These are phyloP conservation scores for Pseudogymnoascus sp. DNA, from an alignment of 2,329 filamentous ascomycete species.

Conservation along the genomic window DNA sequence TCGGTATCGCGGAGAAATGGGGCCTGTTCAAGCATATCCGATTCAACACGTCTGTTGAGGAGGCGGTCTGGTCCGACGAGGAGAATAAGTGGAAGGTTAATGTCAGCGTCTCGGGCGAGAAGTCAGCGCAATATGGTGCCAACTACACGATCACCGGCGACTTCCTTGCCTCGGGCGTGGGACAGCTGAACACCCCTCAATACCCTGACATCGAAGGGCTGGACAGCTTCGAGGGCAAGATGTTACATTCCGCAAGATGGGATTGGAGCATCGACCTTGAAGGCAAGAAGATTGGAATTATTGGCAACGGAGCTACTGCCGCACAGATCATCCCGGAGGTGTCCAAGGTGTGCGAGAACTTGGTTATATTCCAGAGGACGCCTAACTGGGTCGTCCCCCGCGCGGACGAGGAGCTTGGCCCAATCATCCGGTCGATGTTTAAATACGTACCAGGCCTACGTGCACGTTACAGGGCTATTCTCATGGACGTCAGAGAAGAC, in stretches of 20 bases:
- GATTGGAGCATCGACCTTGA: conserved; percentile 49
- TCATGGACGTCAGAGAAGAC: conserved; percentile 49
- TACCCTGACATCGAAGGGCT: conserved; percentile 42
- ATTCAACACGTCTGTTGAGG: conserved; percentile 47
- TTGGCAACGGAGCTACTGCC: conserved; percentile 53
- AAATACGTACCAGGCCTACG: conserved; percentile 42
- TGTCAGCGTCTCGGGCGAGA: conserved; percentile 41
- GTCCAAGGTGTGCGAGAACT: conserved; percentile 39
- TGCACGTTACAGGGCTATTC: conserved; percentile 40
- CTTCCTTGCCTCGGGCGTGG: conserved; percentile 50
- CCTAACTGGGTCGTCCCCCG: conserved; percentile 53
- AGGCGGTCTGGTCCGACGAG: conserved; percentile 46
- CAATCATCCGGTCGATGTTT: conserved; percentile 15
- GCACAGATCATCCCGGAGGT: conserved; percentile 52
- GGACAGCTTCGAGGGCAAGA: conserved; percentile 37
- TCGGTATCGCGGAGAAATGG: conserved; percentile 44
- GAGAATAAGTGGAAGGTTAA: conserved; percentile 43
- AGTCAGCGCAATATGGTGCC: conserved; percentile 46
- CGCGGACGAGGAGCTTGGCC: conserved; percentile 38
- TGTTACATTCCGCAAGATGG: conserved; percentile 50
- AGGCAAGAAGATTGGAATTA: conserved; percentile 48
- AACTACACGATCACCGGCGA: conserved; percentile 46
- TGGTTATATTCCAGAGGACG: conserved; percentile 50
- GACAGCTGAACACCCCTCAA: conserved; percentile 50
- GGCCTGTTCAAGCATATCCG: conserved; percentile 48